A percentile compares a stretch with the other conserved stretches of the same genome.
Conservation (phyloP, 2,329 filamentous ascomycete genomes). For the Bretziella fagacearum region DNA sequence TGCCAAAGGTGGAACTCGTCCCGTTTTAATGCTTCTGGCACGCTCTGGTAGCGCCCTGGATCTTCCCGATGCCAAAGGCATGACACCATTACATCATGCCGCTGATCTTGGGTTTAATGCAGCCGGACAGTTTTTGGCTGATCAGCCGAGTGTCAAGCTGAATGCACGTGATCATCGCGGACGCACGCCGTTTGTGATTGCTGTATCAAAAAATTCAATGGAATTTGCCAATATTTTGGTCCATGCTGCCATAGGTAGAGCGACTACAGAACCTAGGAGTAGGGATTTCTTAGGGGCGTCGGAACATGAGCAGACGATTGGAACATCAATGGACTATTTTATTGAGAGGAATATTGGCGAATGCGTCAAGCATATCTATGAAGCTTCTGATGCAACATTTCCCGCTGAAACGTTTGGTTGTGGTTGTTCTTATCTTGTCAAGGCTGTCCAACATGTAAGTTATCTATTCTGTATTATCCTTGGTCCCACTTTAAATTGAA, state of each 20-base stretch:
- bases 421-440: conserved; percentile 1
- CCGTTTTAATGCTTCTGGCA: conserved; percentile 19
- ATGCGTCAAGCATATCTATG: neutral
- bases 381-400: neutral
- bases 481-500: no score
- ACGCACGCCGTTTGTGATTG: neutral
- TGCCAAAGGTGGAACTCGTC: conserved; percentile 11
- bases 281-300: no score
- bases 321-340: neutral
- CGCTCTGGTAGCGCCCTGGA: conserved; percentile 19
- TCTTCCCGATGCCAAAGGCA: conserved; percentile 18
- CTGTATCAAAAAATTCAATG: neutral
- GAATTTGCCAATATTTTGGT: neutral
- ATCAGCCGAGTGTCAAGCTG: neutral
- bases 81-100: conserved; percentile 21
- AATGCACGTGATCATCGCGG: neutral
- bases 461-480: neutral
- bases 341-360: neutral
- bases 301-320: neutral
- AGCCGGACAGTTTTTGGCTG: neutral
- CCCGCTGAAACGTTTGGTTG: neutral
- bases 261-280: no score
- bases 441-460: neutral
- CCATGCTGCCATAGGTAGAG: neutral
- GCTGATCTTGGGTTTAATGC: neutral